Percentiles rank a stretch among this genome's conserved stretches.
Conservation (phyloP, 257 asterid species). For the Primulina tabacum region DNA sequence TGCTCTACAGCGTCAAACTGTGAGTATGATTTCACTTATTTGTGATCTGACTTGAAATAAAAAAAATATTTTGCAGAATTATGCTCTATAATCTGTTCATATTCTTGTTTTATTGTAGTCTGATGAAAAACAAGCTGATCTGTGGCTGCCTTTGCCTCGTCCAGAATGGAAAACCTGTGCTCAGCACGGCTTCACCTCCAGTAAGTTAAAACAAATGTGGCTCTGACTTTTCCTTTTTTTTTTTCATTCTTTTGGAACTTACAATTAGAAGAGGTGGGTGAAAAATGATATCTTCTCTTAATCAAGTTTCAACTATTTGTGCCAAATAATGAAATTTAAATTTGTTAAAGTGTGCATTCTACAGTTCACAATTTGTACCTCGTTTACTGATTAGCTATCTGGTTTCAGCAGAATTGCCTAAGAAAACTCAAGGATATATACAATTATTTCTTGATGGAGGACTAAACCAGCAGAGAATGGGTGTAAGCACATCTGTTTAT, state of each 20-base stretch:
- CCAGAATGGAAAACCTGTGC: conserved; percentile 65
- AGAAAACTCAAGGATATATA: conserved; percentile 71
- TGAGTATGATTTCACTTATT: conserved; percentile 40
- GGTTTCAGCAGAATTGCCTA: conserved; percentile 53
- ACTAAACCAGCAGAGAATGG: conserved; percentile 95
- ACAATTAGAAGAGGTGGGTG: background rate
- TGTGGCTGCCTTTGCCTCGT: conserved; percentile 73
- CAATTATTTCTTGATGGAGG: conserved; percentile 98
- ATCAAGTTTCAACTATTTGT: conserved; percentile 3
- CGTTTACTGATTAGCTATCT: conserved; percentile 1
- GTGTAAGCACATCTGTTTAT: conserved; percentile 46
- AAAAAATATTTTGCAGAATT: background rate
- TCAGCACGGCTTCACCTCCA: conserved; percentile 28
- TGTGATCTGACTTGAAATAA: background rate
- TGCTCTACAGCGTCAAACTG: conserved; percentile 72
- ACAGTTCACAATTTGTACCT: background rate
- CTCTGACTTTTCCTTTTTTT: conserved; percentile 14
- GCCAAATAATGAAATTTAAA: conserved; percentile 3
- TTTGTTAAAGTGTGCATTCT: background rate
- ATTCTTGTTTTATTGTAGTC: conserved; percentile 39
- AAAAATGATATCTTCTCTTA: background rate
- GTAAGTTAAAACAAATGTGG: conserved; percentile 37
- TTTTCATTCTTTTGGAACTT: background rate
- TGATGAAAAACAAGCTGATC: conserved; percentile 43
- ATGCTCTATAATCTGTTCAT: background rate